A percentile compares a stretch with the other conserved stretches of the same genome.
Evolutionary conservation across 1,139 yeast genomes (phyloP).

Genomic region (Hyphopichia fennica): DNA sequence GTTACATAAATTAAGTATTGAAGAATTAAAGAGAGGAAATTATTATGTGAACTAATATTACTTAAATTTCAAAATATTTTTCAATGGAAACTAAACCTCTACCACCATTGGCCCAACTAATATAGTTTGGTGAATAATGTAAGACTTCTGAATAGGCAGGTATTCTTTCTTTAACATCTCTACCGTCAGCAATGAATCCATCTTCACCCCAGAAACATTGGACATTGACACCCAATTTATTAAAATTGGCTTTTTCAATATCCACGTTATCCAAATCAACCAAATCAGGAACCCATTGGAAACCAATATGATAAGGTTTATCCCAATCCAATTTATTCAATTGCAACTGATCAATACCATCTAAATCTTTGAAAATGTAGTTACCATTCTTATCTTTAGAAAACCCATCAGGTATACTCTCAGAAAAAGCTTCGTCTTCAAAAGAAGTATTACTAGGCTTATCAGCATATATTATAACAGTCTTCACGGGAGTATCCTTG

Average conservation of each 20-base stretch:
- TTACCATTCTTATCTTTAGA: constrained; percentile 53
- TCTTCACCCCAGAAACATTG: constrained; percentile 78
- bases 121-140: constrained; percentile 62
- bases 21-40: neutral
- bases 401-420: constrained; percentile 48
- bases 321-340: constrained; percentile 68
- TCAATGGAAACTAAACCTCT: constrained; percentile 65
- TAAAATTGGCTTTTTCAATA: constrained; percentile 26
- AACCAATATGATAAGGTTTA: constrained; percentile 55
- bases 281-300: constrained; percentile 78
- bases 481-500: constrained; percentile 55
- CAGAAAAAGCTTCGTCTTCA: constrained; percentile 5
- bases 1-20: neutral
- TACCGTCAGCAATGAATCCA: constrained; percentile 27
- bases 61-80: constrained; percentile 44
- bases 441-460: constrained; percentile 20
- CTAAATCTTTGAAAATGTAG: constrained; percentile 49
- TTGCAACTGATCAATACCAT: constrained; percentile 63
- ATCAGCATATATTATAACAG: constrained; percentile 46
- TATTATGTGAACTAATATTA: too few relatives aligned
- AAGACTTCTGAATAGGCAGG: constrained; percentile 73
- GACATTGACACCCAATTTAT: constrained; percentile 53
- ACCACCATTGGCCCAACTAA: constrained; percentile 63
- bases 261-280: constrained; percentile 34
- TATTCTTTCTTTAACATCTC: constrained; percentile 38